Evolutionary conservation across 768 basidiomycete genomes (phyloP).

Genomic region (Lactarius vividus): DNA sequence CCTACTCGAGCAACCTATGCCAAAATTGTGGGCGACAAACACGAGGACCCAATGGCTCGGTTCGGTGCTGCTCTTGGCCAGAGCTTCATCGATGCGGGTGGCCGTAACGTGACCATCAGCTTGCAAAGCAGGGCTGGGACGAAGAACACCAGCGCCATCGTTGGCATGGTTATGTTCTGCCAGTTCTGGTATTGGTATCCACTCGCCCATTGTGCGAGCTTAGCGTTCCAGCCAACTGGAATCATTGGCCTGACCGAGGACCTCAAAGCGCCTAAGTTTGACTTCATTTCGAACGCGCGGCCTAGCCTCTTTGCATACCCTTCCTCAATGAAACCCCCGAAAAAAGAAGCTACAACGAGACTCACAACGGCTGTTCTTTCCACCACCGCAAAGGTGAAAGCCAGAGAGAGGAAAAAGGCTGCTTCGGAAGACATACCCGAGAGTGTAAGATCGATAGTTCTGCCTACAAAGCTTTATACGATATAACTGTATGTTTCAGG

Average conservation of each 20-base stretch:
- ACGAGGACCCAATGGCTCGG: conserved; percentile 98
- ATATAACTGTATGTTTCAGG: conserved; percentile 53
- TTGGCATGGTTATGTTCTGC: conserved; percentile 97
- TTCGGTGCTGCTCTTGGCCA: conserved; percentile 96
- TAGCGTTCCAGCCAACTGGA: conserved; percentile 94
- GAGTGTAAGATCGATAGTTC: conserved; percentile 50
- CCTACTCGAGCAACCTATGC: conserved; percentile 80
- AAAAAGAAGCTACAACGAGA: conserved; percentile 90
- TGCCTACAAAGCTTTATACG: neutral
- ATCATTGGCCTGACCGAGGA: conserved; percentile 89
- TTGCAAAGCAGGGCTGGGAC: conserved; percentile 92
- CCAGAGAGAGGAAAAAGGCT: conserved; percentile 90
- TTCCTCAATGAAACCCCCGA: conserved; percentile 76
- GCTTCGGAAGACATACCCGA: conserved; percentile 83
- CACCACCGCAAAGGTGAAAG: conserved; percentile 96
- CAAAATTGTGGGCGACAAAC: conserved; percentile 92
- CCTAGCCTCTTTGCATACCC: conserved; percentile 95
- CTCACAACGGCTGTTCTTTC: conserved; percentile 94
- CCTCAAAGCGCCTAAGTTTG: conserved; percentile 90
- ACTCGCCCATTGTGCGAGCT: conserved; percentile 84
- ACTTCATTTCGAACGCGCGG: conserved; percentile 84
- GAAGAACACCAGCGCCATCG: conserved; percentile 89
- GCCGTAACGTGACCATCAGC: conserved; percentile 92
- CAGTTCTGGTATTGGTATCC: conserved; percentile 99
- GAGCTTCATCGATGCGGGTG: conserved; percentile 97